Base-by-base conservation (phyloP, 192 early-diverging fungal genomes). In the Endogone sp. region DNA sequence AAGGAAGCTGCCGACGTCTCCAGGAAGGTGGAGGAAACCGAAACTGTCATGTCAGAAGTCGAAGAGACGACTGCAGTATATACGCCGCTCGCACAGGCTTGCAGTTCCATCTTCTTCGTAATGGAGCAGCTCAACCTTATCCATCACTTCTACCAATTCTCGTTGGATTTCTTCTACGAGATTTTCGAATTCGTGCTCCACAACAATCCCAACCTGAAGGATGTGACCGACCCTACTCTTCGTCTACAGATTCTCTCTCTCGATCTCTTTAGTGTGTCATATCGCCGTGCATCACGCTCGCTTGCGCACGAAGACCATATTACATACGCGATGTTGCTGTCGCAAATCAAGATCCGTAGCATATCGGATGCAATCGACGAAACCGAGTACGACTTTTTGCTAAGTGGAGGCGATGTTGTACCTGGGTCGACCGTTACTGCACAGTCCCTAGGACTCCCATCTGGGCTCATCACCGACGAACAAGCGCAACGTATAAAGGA, bases 111-210 rank as follows among this genome's bases (percentile, higher is more conserved):
- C 56, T 99, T 93, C 85, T 99, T 99, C 82, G 86, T 89, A n/a
- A 90, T 99, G 82, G 98, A 99, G 69, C 95, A 97, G 68, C 82
- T 99, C 49, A 83, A 90, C 62, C 77, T 85, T 49, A 75, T 99
- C 56, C 85, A 99, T 70, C 89, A 92, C 73, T 99, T 98, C 80
- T 99, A 99, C 79, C 96, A 97, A 82, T 98, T 99, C 82, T 98
- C 97, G 24, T 88, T 98, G 29, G 93, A 92, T 74, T 99, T 95
- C 79, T 98, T 99, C 81, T 86, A 92, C 61, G 86, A 90, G 61
- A 95, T 98, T 55, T 99, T 99, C 84, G 80, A 92, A 70, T 86
- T 75, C 63, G 89, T 95, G 0, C 84, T 99, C 11, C 90, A 93
- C 73, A 79, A 86, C 29, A 84, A 97, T 80, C 80, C 89, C 29